Conservation (phyloP, 2,329 filamentous ascomycete genomes). For the Microcyclosporella mali region DNA sequence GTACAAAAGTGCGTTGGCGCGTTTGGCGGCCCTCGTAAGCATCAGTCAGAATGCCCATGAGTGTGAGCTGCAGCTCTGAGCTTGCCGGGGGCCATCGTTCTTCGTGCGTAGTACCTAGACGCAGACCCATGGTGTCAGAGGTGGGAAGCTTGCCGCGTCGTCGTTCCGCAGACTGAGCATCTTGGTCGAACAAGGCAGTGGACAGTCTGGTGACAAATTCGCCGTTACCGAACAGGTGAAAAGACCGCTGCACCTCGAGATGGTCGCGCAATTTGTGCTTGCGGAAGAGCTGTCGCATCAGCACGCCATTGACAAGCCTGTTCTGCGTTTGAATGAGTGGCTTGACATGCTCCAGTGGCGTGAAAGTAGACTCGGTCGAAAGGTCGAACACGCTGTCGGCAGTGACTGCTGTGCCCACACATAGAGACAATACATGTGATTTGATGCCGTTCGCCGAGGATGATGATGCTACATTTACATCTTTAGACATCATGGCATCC, state of each 20-base stretch:
- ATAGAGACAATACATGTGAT: not conserved
- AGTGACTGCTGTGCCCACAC: not conserved
- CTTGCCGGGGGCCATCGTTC: slow-evolving; percentile 78
- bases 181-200: slow-evolving; percentile 76
- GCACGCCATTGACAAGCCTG: slow-evolving; percentile 68
- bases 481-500: slow-evolving; percentile 7
- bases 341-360: slow-evolving; percentile 18
- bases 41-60: slow-evolving; percentile 56
- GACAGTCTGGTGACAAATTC: slow-evolving; percentile 74
- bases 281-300: slow-evolving; percentile 69
- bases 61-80: slow-evolving; percentile 80
- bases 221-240: slow-evolving; percentile 79
- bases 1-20: not conserved
- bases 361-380: not conserved
- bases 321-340: slow-evolving; percentile 70
- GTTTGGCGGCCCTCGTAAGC: not conserved
- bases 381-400: not conserved
- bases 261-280: slow-evolving; percentile 67
- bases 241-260: slow-evolving; percentile 67
- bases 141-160: slow-evolving; percentile 61
- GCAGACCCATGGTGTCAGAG: slow-evolving; percentile 71
- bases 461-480: not conserved
- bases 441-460: not conserved
- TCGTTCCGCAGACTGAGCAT: slow-evolving; percentile 72
- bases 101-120: slow-evolving; percentile 69